Percentiles rank a stretch among this genome's conserved stretches.
Conservation (phyloP, 306 rosid genomes). For the Elaeagnus macrophylla region DNA sequence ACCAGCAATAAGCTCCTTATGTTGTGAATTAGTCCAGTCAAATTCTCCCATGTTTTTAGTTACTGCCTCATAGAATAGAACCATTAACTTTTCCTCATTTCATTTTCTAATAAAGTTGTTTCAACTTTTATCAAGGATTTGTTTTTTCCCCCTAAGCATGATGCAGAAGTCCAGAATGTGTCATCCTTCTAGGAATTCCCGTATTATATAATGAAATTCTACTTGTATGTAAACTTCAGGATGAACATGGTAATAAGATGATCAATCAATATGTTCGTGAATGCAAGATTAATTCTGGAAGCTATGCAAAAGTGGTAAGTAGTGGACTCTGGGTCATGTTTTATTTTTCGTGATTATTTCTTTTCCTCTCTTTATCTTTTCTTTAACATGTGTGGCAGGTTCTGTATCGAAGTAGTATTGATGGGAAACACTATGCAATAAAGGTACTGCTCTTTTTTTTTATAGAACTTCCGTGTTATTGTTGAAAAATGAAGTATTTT, state of each 20-base stretch:
- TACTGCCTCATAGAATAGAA: neutral
- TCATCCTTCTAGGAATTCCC: too few relatives aligned
- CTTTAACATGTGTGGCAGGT: slow-evolving; percentile 43
- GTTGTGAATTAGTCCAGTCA: neutral
- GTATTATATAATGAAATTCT: neutral
- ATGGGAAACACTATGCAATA: slow-evolving; percentile 83
- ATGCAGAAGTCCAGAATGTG: too few relatives aligned
- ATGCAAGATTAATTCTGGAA: slow-evolving; percentile 83
- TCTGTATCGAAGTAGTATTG: slow-evolving; percentile 57
- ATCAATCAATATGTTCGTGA: slow-evolving; percentile 91
- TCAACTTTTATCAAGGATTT: too few relatives aligned
- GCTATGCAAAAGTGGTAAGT: slow-evolving; percentile 99
- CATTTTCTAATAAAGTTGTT: neutral
- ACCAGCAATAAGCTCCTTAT: slow-evolving; percentile 2
- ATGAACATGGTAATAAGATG: slow-evolving; percentile 83
- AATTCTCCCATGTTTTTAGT: neutral
- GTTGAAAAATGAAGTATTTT: too few relatives aligned
- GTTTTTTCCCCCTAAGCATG: neutral
- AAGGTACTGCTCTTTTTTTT: slow-evolving; percentile 41
- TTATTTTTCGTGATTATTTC: slow-evolving; percentile 8
- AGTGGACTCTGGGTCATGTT: slow-evolving; percentile 8
- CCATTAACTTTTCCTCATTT: neutral
- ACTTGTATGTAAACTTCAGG: slow-evolving; percentile 41
- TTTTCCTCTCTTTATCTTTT: slow-evolving; percentile 5
- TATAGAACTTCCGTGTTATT: too few relatives aligned